phyloP scores from a whole-genome alignment of 2,329 filamentous ascomycete species.

The Alternaria panax region DNA sequence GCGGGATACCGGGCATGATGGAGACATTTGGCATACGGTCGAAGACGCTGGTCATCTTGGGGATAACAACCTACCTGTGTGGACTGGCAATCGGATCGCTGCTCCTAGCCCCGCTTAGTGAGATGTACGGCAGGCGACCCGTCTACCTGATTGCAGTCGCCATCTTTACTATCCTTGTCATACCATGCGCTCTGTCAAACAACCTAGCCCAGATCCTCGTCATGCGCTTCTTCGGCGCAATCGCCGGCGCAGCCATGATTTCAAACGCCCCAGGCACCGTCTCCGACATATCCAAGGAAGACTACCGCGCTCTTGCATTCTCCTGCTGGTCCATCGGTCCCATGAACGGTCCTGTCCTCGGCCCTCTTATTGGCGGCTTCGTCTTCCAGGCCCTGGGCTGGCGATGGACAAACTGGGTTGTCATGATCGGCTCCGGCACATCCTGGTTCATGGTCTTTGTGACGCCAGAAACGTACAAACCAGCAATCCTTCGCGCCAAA shows the following conservation, averaged over 20 bases:
- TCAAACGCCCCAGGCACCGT: conserved; percentile 83
- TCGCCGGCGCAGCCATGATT: conserved; percentile 81
- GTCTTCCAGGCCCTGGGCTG: conserved; percentile 80
- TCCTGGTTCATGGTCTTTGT: conserved; percentile 67
- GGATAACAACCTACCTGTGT: conserved; percentile 79
- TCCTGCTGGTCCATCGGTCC: conserved; percentile 85
- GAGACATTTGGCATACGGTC: conserved; percentile 67
- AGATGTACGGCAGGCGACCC: conserved; percentile 71
- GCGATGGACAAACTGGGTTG: conserved; percentile 83
- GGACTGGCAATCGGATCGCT: conserved; percentile 76
- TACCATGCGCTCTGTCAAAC: conserved; percentile 74
- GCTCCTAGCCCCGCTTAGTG: conserved; percentile 75
- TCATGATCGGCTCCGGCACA: conserved; percentile 69
- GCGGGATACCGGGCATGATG: conserved; percentile 72
- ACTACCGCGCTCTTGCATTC: conserved; percentile 82
- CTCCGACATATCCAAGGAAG: conserved; percentile 81
- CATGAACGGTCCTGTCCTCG: conserved; percentile 66
- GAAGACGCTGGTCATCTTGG: conserved; percentile 72
- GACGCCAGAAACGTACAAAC: conserved; percentile 80
- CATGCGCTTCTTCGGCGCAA: conserved; percentile 74
- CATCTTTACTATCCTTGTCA: conserved; percentile 71
- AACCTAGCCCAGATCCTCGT: conserved; percentile 74
- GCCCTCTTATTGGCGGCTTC: conserved; percentile 82
- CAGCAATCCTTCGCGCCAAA: conserved; percentile 74
- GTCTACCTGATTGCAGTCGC: conserved; percentile 73